Percentiles rank a stretch among this genome's conserved stretches.
These are phyloP conservation scores for Alopecurus myosuroides DNA, from an alignment of 176 grass and related monocot genomes.

Conservation along the genomic window DNA sequence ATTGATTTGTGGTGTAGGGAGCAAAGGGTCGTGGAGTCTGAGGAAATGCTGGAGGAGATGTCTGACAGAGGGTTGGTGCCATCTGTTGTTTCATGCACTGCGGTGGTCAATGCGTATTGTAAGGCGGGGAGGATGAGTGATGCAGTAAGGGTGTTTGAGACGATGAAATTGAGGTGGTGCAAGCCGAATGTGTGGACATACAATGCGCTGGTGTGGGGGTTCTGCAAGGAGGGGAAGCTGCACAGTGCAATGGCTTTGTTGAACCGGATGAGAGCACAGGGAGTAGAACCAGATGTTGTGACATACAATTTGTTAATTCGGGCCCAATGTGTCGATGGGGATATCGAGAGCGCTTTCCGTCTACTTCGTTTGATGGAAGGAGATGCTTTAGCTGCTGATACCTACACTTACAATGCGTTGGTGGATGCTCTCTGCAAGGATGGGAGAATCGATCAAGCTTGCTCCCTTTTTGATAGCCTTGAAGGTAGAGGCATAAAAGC, in stretches of 20 bases:
- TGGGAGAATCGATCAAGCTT: slow-evolving; percentile 44
- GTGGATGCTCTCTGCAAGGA: slow-evolving; percentile 60
- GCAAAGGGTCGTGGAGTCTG: slow-evolving; percentile 26
- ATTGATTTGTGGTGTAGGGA: slow-evolving; percentile 26
- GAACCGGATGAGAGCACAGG: slow-evolving; percentile 25
- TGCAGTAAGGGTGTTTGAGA: slow-evolving; percentile 33
- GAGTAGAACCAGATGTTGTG: slow-evolving; percentile 34
- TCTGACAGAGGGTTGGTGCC: slow-evolving; percentile 22
- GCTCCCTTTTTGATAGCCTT: slow-evolving; percentile 34
- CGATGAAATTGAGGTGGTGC: slow-evolving; percentile 34
- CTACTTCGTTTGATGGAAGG: slow-evolving; percentile 47
- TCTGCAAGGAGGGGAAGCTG: slow-evolving; percentile 46
- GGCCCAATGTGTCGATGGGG: slow-evolving; percentile 47
- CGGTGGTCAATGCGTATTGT: slow-evolving; percentile 26
- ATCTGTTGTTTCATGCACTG: slow-evolving; percentile 27
- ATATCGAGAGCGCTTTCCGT: slow-evolving; percentile 46
- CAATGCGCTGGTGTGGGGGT: slow-evolving; percentile 38
- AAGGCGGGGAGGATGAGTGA: slow-evolving; percentile 22
- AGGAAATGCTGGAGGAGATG: slow-evolving; percentile 45
- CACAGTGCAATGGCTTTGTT: slow-evolving; percentile 46
- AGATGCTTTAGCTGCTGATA: slow-evolving; percentile 46
- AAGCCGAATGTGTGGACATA: slow-evolving; percentile 56
- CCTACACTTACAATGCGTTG: slow-evolving; percentile 45
- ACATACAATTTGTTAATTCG: slow-evolving; percentile 55
- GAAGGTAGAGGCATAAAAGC: slow-evolving; percentile 36